Evolutionary conservation across 805 yeast genomes (phyloP).

Genomic region (Candida succiphila): DNA sequence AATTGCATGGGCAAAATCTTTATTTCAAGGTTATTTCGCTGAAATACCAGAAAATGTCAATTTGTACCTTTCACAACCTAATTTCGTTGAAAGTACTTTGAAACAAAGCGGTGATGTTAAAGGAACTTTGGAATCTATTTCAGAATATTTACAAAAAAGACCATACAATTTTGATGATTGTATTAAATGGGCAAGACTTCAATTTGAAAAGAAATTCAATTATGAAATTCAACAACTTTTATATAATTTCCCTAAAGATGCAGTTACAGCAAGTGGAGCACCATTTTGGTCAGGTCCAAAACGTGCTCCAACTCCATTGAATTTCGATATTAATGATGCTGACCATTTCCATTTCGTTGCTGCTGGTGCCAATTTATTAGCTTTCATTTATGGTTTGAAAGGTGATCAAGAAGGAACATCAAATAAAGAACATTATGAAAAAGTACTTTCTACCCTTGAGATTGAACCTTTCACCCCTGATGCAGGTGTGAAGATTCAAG

Average conservation of each 20-base stretch:
- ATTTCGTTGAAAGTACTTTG: constrained; percentile 83
- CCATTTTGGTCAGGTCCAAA: constrained; percentile 98
- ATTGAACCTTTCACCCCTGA: constrained; percentile 68
- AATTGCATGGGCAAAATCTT: constrained; percentile 96
- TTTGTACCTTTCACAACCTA: constrained; percentile 80
- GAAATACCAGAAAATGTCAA: constrained; percentile 94
- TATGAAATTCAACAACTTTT: constrained; percentile 85
- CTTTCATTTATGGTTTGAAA: constrained; percentile 81
- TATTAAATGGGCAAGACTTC: constrained; percentile 86
- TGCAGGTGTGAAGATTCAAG: constrained; percentile 71
- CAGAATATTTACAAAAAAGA: constrained; percentile 64
- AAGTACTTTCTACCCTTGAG: constrained; percentile 38
- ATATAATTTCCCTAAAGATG: constrained; percentile 92
- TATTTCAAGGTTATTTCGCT: constrained; percentile 84
- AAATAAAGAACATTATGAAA: constrained; percentile 35
- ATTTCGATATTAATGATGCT: constrained; percentile 61
- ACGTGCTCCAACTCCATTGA: constrained; percentile 86
- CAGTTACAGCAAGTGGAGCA: constrained; percentile 80
- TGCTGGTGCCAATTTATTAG: constrained; percentile 87
- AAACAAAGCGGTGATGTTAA: constrained; percentile 90
- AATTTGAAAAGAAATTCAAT: constrained; percentile 77
- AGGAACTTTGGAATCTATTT: constrained; percentile 72
- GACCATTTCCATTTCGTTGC: constrained; percentile 78
- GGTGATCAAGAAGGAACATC: constrained; percentile 55
- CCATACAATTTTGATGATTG: constrained; percentile 92